These are phyloP conservation scores for Teratosphaeria zuluensis DNA, from an alignment of 2,329 filamentous ascomycete genomes.

Conservation along the genomic window DNA sequence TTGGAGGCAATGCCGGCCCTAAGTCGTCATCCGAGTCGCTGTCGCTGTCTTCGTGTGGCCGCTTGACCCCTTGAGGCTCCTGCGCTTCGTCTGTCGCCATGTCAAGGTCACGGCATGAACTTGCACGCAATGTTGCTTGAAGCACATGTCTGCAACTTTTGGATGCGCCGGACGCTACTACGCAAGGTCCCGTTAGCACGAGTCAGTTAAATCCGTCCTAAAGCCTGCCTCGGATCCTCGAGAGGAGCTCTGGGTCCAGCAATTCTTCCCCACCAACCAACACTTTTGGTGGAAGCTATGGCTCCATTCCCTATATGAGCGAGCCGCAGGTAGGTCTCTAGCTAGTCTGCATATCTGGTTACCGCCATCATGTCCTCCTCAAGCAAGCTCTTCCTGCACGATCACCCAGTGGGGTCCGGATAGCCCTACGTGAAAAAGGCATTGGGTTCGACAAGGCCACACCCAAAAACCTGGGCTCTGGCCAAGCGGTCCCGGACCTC, in stretches of 20 bases:
- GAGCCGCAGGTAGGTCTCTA: not conserved
- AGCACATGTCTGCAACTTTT: not conserved
- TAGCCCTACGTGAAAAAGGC: constrained; percentile 26
- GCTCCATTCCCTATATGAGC: not conserved
- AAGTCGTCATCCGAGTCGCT: constrained; percentile 67
- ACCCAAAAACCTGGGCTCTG: constrained; percentile 27
- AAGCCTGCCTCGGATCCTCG: not conserved
- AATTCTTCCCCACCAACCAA: too few relatives aligned
- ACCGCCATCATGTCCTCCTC: constrained; percentile 1
- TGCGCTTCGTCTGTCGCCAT: constrained; percentile 11
- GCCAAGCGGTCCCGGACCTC: constrained; percentile 20
- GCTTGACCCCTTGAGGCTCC: constrained; percentile 18
- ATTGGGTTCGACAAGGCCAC: constrained; percentile 27
- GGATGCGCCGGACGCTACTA: constrained; percentile 4
- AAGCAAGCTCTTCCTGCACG: constrained; percentile 16
- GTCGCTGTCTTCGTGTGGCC: constrained; percentile 42
- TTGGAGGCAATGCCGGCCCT: constrained; percentile 79
- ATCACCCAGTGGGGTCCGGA: constrained; percentile 26
- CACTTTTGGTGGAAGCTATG: too few relatives aligned
- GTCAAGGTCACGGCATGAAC: not conserved
- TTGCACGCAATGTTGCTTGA: not conserved
- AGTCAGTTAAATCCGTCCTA: not conserved
- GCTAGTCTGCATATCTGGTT: not conserved
- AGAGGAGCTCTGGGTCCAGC: not conserved
- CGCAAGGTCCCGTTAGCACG: not conserved